Conservation (phyloP, 805 yeast genomes). For the Yarrowia keelungensis region DNA sequence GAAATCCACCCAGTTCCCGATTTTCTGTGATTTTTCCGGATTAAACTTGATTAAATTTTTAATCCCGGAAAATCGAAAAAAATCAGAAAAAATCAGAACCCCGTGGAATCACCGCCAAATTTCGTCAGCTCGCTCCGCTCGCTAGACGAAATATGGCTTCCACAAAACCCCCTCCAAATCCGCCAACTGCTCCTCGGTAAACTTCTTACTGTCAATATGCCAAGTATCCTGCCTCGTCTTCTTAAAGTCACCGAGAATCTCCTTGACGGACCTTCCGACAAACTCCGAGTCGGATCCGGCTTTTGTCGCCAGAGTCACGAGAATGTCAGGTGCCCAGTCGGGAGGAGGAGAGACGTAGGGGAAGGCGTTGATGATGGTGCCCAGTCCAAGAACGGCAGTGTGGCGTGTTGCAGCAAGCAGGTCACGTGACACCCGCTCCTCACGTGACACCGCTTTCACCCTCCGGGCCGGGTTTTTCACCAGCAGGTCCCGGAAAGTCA, state of each 20-base stretch:
- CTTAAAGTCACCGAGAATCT: slow-evolving; percentile 79
- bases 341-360: slow-evolving; percentile 94
- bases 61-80: too few species aligned
- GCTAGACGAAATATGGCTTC: slow-evolving; percentile 81
- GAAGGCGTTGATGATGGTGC: slow-evolving; percentile 86
- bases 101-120: too few species aligned
- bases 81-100: too few species aligned
- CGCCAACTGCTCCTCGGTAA: slow-evolving; percentile 79
- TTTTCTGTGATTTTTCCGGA: too few species aligned
- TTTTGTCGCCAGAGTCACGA: slow-evolving; percentile 72
- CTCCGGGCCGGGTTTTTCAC: slow-evolving; percentile 3
- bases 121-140: too few species aligned
- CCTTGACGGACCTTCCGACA: slow-evolving; percentile 84
- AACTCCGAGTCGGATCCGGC: slow-evolving; percentile 77
- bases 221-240: slow-evolving; percentile 94
- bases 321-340: slow-evolving; percentile 77
- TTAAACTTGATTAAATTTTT: too few species aligned
- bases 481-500: slow-evolving; percentile 50
- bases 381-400: slow-evolving; percentile 87
- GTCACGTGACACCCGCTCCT: slow-evolving; percentile 13
- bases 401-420: slow-evolving; percentile 56
- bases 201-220: slow-evolving; percentile 83
- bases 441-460: slow-evolving; percentile 3
- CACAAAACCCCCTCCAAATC: slow-evolving; percentile 93
- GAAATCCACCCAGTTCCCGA: too few species aligned